Evolutionary conservation across 2,329 filamentous ascomycete species (phyloP).

Genomic region (Trichoderma sp.): DNA sequence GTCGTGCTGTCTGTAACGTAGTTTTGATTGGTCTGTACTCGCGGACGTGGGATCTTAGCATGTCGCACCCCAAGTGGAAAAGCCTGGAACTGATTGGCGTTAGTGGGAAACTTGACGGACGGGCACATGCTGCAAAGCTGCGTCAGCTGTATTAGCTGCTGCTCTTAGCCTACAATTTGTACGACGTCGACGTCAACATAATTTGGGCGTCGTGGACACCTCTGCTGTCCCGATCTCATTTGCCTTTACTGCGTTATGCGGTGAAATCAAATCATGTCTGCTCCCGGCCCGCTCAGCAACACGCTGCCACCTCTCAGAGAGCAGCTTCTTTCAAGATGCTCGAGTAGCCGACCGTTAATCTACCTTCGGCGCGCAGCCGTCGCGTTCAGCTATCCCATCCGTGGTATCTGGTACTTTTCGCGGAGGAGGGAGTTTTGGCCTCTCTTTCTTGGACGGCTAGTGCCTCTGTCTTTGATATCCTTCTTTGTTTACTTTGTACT

Average conservation of each 20-base stretch:
- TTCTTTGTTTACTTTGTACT: conserved; percentile 81
- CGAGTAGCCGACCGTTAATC: conserved; percentile 40
- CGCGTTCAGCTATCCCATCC: conserved; percentile 60
- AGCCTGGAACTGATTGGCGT: not conserved
- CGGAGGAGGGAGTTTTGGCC: conserved; percentile 80
- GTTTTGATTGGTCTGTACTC: not conserved
- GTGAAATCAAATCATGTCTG: conserved; percentile 6
- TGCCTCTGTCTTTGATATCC: conserved; percentile 82
- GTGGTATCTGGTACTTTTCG: conserved; percentile 82
- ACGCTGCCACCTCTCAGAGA: not conserved
- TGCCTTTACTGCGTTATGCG: not conserved
- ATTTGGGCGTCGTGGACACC: not conserved
- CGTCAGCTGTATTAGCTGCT: not conserved
- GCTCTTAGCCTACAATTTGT: no score
- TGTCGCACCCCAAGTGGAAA: not conserved
- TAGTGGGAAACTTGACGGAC: not conserved
- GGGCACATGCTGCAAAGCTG: conserved; percentile 1
- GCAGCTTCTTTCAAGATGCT: not conserved
- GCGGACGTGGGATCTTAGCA: not conserved
- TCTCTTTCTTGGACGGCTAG: conserved; percentile 73
- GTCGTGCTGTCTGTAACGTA: not conserved
- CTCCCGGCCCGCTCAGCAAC: not conserved
- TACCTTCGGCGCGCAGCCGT: conserved; percentile 51
- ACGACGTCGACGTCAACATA: not conserved
- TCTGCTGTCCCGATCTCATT: not conserved